phyloP scores from a whole-genome alignment of 176 grass and related monocot species.

The Pharus latifolius region DNA sequence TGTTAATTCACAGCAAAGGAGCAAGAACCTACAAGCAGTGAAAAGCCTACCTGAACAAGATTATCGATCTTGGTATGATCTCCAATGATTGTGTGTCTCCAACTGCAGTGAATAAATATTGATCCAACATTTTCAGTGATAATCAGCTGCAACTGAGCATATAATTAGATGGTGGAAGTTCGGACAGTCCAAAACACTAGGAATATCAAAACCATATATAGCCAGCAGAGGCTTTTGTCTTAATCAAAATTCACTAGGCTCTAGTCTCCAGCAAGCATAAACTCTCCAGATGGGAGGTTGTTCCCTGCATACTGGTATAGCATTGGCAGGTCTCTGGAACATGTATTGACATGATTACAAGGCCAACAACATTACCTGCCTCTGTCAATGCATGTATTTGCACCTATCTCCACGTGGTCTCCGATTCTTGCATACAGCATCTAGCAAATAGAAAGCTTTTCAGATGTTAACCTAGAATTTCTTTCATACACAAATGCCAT shows the following conservation, averaged over 20 bases:
- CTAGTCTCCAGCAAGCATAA: too few species aligned
- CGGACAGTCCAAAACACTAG: neutral
- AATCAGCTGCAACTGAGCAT: neutral
- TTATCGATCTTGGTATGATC: slow-evolving; percentile 94
- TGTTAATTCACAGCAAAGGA: neutral
- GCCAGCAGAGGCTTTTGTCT: neutral
- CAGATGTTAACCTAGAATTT: neutral
- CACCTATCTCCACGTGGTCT: slow-evolving; percentile 82
- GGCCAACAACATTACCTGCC: slow-evolving; percentile 49
- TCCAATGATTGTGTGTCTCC: slow-evolving; percentile 82
- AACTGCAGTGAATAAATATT: slow-evolving; percentile 33
- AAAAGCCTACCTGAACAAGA: slow-evolving; percentile 61
- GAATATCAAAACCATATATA: slow-evolving; percentile 1
- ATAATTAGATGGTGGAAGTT: neutral
- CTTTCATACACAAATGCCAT: neutral
- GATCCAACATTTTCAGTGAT: neutral
- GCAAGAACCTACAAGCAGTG: neutral
- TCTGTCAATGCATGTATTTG: slow-evolving; percentile 93
- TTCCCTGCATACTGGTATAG: neutral
- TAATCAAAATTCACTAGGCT: neutral
- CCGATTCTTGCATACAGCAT: slow-evolving; percentile 50
- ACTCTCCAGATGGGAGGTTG: neutral
- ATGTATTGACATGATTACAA: neutral
- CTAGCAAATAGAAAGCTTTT: slow-evolving; percentile 21
- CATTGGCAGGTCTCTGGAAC: neutral